Percentiles rank a stretch among this genome's conserved stretches.
These are phyloP conservation scores for Rhodomyrtus tomentosa DNA, from an alignment of 345 rosid species.

Conservation along the genomic window DNA sequence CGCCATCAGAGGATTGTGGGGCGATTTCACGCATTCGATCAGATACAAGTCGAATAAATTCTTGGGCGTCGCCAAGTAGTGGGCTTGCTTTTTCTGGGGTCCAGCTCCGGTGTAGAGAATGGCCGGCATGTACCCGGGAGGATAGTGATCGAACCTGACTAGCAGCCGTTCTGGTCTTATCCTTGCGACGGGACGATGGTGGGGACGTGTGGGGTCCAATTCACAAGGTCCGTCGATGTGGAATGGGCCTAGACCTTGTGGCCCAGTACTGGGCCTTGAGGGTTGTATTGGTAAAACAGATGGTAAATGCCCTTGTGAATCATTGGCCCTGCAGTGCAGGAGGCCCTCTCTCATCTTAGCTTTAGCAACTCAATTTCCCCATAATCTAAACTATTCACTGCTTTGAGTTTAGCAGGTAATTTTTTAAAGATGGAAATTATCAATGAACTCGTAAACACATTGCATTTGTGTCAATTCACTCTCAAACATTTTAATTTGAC, in stretches of 20 bases:
- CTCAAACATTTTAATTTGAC: too few relatives aligned
- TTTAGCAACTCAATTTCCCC: background rate
- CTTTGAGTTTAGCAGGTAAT: background rate
- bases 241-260: slow-evolving; percentile 63
- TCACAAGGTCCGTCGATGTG: slow-evolving; percentile 41
- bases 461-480: too few relatives aligned
- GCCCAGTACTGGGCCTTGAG: slow-evolving; percentile 35
- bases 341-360: too few relatives aligned
- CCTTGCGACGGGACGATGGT: slow-evolving; percentile 50
- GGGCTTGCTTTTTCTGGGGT: slow-evolving; percentile 52
- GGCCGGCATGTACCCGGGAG: slow-evolving; percentile 37
- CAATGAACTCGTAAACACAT: too few relatives aligned
- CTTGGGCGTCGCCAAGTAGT: slow-evolving; percentile 43
- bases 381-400: background rate
- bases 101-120: slow-evolving; percentile 59
- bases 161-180: slow-evolving; percentile 49
- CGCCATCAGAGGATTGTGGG: slow-evolving; percentile 38
- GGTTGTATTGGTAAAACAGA: slow-evolving; percentile 48
- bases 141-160: slow-evolving; percentile 72
- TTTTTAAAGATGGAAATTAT: background rate
- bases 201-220: slow-evolving; percentile 21
- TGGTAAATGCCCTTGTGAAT: slow-evolving; percentile 41
- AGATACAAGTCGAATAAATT: slow-evolving; percentile 51
- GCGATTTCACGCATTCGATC: slow-evolving; percentile 34
- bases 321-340: slow-evolving; percentile 28